These are phyloP conservation scores for Delonix regia DNA, from an alignment of 306 rosid species.

Conservation along the genomic window DNA sequence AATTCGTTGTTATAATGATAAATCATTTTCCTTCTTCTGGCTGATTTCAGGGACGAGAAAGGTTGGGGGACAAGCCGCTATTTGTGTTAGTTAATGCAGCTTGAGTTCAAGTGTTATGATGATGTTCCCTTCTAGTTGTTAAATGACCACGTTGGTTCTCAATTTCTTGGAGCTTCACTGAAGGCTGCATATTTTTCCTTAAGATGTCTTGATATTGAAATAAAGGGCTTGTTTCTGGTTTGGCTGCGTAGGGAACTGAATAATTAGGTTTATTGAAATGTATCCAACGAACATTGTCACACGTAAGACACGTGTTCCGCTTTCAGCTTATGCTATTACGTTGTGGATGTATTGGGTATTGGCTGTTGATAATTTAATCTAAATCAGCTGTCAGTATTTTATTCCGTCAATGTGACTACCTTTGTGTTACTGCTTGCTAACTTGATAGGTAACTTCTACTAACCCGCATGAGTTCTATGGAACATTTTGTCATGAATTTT, in stretches of 20 bases:
- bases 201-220: conserved; percentile 32
- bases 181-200: conserved; percentile 37
- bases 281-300: neutral
- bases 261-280: conserved; percentile 9
- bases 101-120: conserved; percentile 37
- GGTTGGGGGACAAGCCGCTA: conserved; percentile 66
- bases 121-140: conserved; percentile 28
- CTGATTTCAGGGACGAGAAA: conserved; percentile 78
- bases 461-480: too few species aligned
- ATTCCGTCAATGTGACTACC: neutral
- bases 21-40: conserved; percentile 23
- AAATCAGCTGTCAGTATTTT: neutral
- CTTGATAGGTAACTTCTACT: neutral
- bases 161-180: conserved; percentile 35
- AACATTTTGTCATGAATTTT: neutral
- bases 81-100: conserved; percentile 72
- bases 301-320: neutral
- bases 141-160: conserved; percentile 31
- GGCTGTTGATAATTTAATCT: neutral
- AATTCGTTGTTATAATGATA: conserved; percentile 21
- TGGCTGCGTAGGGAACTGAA: conserved; percentile 35
- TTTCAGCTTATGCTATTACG: neutral
- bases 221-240: conserved; percentile 35
- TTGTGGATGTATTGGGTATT: neutral
- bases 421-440: neutral